Conservation (phyloP, 192 early-diverging fungal genomes). For the Piromyces finnis region DNA sequence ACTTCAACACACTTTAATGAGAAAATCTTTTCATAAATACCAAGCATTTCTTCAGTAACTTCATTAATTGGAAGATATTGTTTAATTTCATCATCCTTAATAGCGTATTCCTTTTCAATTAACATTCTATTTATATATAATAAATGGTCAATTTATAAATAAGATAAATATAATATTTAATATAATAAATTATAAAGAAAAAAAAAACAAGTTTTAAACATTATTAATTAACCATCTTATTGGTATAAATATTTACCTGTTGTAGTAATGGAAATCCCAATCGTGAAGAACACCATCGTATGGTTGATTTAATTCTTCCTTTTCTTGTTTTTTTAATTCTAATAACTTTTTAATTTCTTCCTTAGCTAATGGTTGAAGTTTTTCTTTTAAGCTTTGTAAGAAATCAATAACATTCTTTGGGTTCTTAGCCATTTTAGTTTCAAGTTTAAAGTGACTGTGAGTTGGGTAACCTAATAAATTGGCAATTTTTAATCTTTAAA, state of each 20-base stretch:
- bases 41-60: constrained; percentile 48
- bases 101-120: constrained; percentile 50
- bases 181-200: constrained; percentile 48
- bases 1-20: constrained; percentile 49
- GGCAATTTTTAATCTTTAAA: constrained; percentile 21
- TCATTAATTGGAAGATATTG: constrained; percentile 52
- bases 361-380: constrained; percentile 33
- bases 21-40: constrained; percentile 60
- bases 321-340: constrained; percentile 41
- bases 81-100: constrained; percentile 64
- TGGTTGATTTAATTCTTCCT: constrained; percentile 16
- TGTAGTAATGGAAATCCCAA: constrained; percentile 35
- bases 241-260: background rate
- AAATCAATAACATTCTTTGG: constrained; percentile 44
- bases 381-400: constrained; percentile 37
- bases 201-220: too few species aligned
- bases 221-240: too few species aligned
- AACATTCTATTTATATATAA: constrained; percentile 27
- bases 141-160: too few species aligned
- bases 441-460: constrained; percentile 61
- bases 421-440: constrained; percentile 68
- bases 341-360: constrained; percentile 39
- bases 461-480: constrained; percentile 48
- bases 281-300: constrained; percentile 41
- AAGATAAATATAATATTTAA: too few species aligned